Evolutionary conservation across 202 grass and related monocot genomes (phyloP).

Genomic region (Brachypodium distachyon): DNA sequence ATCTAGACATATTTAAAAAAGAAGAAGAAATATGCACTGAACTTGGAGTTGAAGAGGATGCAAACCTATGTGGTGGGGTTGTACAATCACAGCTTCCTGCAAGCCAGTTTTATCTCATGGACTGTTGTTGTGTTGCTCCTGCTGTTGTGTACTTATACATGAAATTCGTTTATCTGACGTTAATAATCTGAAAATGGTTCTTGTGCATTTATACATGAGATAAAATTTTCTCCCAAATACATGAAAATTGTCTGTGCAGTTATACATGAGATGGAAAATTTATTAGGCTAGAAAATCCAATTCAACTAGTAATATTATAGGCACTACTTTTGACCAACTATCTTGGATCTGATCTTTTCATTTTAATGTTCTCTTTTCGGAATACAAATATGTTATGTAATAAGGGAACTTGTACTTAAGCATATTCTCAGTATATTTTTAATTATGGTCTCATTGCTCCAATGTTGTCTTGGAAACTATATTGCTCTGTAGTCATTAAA

Average conservation of each 20-base stretch:
- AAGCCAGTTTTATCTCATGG: not conserved
- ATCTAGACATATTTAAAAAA: not conserved
- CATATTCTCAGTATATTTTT: not conserved
- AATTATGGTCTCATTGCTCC: not conserved
- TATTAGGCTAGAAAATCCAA: not conserved
- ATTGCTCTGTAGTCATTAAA: not conserved
- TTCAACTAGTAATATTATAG: not conserved
- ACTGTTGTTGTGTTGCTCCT: not conserved
- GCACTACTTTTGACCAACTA: not conserved
- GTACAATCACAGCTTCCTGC: not conserved
- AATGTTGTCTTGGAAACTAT: not conserved
- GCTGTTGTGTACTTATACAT: not conserved
- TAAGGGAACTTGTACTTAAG: not conserved
- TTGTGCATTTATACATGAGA: not conserved
- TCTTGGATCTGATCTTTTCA: not conserved
- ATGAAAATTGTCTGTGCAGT: too few species aligned
- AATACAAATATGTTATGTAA: slow-evolving; percentile 6
- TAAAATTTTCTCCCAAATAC: too few species aligned
- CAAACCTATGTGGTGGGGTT: not conserved
- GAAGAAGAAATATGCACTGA: not conserved
- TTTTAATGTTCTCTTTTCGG: slow-evolving; percentile 9
- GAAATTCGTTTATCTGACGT: not conserved
- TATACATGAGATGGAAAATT: not conserved
- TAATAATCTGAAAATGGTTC: slow-evolving; percentile 3
- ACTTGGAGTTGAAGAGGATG: not conserved